phyloP scores from a whole-genome alignment of 2,329 filamentous ascomycete species.

The Fusarium graminum region DNA sequence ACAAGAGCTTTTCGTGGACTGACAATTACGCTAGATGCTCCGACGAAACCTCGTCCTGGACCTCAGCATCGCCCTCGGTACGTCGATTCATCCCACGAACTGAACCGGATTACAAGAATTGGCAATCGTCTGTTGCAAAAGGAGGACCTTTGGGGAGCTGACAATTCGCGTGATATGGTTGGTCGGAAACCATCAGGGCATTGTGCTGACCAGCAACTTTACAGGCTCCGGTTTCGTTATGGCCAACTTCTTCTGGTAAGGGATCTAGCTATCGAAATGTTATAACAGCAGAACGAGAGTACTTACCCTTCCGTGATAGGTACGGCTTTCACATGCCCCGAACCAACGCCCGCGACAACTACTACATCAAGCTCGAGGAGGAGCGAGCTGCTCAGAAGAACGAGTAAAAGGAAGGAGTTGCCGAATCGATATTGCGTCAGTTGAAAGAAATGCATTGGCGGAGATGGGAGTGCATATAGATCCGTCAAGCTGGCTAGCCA shows the following conservation, averaged over 20 bases:
- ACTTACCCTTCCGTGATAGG: constrained; percentile 55
- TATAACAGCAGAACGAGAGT: not conserved
- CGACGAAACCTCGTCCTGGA: constrained; percentile 70
- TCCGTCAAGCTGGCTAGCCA: constrained; percentile 26
- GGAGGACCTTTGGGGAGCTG: constrained; percentile 34
- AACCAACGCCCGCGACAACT: constrained; percentile 68
- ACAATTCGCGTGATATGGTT: constrained; percentile 48
- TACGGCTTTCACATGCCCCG: constrained; percentile 74
- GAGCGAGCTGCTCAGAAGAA: constrained; percentile 62
- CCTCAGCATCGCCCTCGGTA: constrained; percentile 68
- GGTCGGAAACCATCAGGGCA: constrained; percentile 37
- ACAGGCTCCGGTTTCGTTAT: constrained; percentile 67
- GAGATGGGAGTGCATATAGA: constrained; percentile 34
- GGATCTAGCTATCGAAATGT: not conserved
- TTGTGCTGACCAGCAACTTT: constrained; percentile 52
- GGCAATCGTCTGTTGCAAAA: constrained; percentile 19
- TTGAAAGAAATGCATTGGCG: constrained; percentile 15
- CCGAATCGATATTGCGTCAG: constrained; percentile 7
- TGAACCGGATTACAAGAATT: constrained; percentile 18
- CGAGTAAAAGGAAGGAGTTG: constrained; percentile 40
- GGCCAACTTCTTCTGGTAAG: constrained; percentile 71
- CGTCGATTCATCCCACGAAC: constrained; percentile 47
- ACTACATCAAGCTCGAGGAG: constrained; percentile 70
- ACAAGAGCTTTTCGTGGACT: constrained; percentile 50
- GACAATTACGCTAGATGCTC: constrained; percentile 65